These are phyloP conservation scores for Vaccinium corymbosum DNA, from an alignment of 148 eudicot genomes.

Conservation along the genomic window DNA sequence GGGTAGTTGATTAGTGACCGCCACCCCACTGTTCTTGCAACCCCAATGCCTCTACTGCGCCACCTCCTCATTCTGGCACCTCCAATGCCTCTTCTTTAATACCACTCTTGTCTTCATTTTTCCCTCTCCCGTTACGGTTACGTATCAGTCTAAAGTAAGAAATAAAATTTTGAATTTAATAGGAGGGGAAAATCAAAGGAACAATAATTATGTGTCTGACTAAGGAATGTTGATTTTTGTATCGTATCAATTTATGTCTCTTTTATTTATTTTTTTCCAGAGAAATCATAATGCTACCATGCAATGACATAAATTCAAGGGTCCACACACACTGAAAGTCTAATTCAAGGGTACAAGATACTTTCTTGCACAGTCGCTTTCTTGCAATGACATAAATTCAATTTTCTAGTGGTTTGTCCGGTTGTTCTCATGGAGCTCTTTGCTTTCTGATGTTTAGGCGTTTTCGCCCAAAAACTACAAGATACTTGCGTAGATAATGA, in stretches of 20 bases:
- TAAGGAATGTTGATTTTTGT: background rate
- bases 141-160: background rate
- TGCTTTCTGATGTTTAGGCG: no score
- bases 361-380: no score
- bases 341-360: no score
- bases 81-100: no score
- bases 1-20: no score
- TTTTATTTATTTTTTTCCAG: background rate
- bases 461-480: no score
- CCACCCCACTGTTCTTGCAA: background rate
- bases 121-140: background rate
- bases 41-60: background rate
- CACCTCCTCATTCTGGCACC: background rate
- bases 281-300: background rate
- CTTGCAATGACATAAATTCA: no score
- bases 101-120: background rate
- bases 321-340: no score
- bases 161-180: background rate
- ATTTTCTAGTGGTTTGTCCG: no score
- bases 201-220: background rate
- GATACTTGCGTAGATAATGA: background rate
- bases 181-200: background rate
- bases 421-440: no score
- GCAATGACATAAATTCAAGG: background rate
- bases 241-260: background rate